Evolutionary conservation across 805 yeast genomes (phyloP).

Genomic region (Teunomyces cretensis): DNA sequence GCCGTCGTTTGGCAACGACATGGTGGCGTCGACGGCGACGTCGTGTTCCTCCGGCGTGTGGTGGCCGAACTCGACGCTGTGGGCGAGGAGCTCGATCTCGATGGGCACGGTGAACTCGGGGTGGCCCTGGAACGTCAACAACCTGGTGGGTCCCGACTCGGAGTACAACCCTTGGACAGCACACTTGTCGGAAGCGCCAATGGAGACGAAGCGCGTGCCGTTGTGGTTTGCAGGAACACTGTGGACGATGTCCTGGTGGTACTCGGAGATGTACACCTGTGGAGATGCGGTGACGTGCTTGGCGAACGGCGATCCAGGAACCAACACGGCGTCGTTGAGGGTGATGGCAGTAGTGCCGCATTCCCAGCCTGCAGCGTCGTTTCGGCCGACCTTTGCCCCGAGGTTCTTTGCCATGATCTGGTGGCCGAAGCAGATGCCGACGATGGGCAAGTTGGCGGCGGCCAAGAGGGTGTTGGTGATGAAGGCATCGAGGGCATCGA

Average conservation of each 20-base stretch:
- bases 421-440: conserved; percentile 87
- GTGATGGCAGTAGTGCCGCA: conserved; percentile 55
- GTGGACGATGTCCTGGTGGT: conserved; percentile 41
- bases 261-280: conserved; percentile 41
- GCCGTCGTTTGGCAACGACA: neutral
- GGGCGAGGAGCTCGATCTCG: conserved; percentile 24
- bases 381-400: conserved; percentile 59
- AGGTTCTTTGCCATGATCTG: conserved; percentile 70
- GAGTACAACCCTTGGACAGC: conserved; percentile 63
- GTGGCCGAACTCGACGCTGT: conserved; percentile 10
- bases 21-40: neutral
- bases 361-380: conserved; percentile 66
- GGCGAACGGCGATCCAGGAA: conserved; percentile 12
- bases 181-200: conserved; percentile 60
- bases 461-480: conserved; percentile 17
- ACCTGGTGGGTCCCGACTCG: conserved; percentile 39
- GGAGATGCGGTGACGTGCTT: conserved; percentile 33
- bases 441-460: conserved; percentile 41
- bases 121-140: conserved; percentile 83
- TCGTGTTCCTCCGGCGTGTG: neutral
- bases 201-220: conserved; percentile 32
- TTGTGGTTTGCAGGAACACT: conserved; percentile 23
- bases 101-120: conserved; percentile 66
- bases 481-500: conserved; percentile 38
- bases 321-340: conserved; percentile 41